Evolutionary conservation across 768 basidiomycete genomes (phyloP).

Genomic region (Chalciporus piperatus): DNA sequence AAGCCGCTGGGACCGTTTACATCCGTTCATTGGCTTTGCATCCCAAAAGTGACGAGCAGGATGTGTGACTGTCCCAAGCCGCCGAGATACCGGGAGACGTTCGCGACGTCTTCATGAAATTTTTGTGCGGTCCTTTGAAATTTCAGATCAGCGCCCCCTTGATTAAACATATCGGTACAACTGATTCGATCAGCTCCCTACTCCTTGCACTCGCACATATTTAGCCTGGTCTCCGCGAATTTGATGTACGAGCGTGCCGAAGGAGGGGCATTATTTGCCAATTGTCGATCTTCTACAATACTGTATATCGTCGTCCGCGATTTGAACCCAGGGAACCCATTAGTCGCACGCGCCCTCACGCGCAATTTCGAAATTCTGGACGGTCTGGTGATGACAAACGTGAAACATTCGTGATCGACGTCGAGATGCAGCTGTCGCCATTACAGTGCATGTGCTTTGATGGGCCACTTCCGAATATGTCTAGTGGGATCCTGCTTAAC

Average conservation of each 20-base stretch:
- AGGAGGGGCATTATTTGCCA: no score
- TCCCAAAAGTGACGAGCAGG: conserved; percentile 18
- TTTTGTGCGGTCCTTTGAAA: conserved; percentile 26
- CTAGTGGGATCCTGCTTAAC: conserved; percentile 32
- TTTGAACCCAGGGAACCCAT: no score
- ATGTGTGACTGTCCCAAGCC: background rate
- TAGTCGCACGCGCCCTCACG: background rate
- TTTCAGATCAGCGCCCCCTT: conserved; percentile 14
- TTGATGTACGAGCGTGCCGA: background rate
- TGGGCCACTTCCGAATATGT: conserved; percentile 35
- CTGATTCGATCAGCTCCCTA: background rate
- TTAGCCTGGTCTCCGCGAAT: background rate
- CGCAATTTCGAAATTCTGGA: conserved; percentile 12
- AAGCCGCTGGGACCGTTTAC: conserved; percentile 23
- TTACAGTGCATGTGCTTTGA: conserved; percentile 18
- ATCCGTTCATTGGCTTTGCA: conserved; percentile 30
- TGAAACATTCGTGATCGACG: conserved; percentile 51
- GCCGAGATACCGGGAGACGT: conserved; percentile 12
- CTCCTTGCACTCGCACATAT: background rate
- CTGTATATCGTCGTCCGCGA: no score
- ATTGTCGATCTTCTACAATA: no score
- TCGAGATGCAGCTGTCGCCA: conserved; percentile 12
- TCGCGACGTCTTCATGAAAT: conserved; percentile 19
- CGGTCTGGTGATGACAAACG: conserved; percentile 25
- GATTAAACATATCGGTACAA: conserved; percentile 3